Evolutionary conservation across 495 filamentous ascomycete species (phyloP).

Genomic region (Xylaria palmicola): DNA sequence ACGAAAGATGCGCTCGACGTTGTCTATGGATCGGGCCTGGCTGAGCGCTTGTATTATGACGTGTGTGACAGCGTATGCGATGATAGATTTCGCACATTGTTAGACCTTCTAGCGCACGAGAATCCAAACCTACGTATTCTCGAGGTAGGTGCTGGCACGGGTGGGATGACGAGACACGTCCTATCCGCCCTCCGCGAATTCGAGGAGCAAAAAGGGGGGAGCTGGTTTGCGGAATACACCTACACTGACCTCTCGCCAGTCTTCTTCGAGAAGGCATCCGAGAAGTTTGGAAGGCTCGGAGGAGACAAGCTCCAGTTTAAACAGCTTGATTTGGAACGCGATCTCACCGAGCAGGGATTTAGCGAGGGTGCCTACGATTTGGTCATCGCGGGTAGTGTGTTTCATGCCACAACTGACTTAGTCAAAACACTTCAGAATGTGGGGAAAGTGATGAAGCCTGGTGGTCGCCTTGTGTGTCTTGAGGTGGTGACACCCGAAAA

Average conservation of each 20-base stretch:
- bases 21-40: conserved; percentile 22
- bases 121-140: conserved; percentile 43
- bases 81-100: conserved; percentile 18
- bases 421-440: conserved; percentile 37
- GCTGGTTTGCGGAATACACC: conserved; percentile 35
- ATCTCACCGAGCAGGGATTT: conserved; percentile 30
- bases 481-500: conserved; percentile 32
- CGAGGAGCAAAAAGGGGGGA: conserved; percentile 22
- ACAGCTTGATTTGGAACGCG: conserved; percentile 32
- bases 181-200: conserved; percentile 20
- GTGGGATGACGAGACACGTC: conserved; percentile 32
- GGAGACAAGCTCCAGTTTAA: neutral
- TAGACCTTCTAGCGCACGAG: conserved; percentile 34
- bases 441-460: conserved; percentile 33
- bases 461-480: conserved; percentile 37
- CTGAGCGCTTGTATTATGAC: conserved; percentile 27
- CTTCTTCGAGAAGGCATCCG: conserved; percentile 45
- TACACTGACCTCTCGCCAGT: conserved; percentile 56
- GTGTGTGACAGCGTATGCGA: conserved; percentile 25
- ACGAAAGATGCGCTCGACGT: conserved; percentile 41
- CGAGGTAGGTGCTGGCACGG: conserved; percentile 51
- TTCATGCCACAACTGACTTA: conserved; percentile 48
- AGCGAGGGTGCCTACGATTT: conserved; percentile 36
- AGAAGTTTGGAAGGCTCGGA: neutral
- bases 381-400: conserved; percentile 45